These are phyloP conservation scores for Quercus cerris DNA, from an alignment of 306 rosid genomes.

Conservation along the genomic window DNA sequence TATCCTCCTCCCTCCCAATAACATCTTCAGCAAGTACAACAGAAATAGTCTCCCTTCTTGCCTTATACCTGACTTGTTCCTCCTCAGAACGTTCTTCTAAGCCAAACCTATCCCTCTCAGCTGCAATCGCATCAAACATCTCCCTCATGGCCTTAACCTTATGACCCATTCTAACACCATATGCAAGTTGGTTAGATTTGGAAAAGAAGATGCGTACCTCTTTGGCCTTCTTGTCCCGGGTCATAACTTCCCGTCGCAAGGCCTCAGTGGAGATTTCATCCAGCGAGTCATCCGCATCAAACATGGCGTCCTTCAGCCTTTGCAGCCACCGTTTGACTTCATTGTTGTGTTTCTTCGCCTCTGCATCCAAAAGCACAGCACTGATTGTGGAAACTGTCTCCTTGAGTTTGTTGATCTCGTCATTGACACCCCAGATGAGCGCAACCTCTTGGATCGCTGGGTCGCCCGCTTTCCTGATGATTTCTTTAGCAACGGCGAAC, in stretches of 20 bases:
- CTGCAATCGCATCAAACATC: not conserved
- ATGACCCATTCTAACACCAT: not conserved
- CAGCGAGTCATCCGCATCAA: not conserved
- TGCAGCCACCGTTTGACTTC: not conserved
- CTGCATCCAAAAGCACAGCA: too few species aligned
- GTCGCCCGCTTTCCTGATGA: fast-evolving
- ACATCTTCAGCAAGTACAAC: not conserved
- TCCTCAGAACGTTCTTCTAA: not conserved
- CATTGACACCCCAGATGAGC: fast-evolving
- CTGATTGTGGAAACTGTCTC: fast-evolving
- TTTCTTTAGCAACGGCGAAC: fast-evolving
- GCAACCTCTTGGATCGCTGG: too few species aligned
- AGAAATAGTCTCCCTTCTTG: not conserved
- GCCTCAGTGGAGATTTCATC: not conserved
- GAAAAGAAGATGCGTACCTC: not conserved
- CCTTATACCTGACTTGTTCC: not conserved
- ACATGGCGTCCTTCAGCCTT: not conserved
- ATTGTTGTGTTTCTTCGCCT: not conserved
- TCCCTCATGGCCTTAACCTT: not conserved
- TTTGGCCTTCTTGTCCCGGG: not conserved
- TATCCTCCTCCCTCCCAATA: slow-evolving; percentile 17
- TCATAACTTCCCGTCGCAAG: not conserved
- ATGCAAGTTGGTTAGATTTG: too few species aligned
- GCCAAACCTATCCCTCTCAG: not conserved
- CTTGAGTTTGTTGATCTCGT: too few species aligned